Evolutionary conservation across 176 grass and related monocot species (phyloP).

Genomic region (Miscanthus lutarioriparius): DNA sequence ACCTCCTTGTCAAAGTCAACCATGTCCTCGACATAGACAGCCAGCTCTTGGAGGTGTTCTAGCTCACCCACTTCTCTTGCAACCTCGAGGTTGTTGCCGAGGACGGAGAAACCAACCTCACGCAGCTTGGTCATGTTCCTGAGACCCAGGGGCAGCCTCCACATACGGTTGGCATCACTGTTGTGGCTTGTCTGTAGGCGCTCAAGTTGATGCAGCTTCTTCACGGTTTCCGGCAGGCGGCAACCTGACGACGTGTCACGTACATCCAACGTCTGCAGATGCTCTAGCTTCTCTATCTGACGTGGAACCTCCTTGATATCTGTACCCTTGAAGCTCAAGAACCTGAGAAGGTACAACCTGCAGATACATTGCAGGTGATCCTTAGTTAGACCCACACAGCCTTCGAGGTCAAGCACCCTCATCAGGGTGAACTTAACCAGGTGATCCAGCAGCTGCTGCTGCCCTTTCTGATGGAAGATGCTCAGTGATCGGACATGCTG

Average conservation of each 20-base stretch:
- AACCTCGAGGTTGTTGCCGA: neutral
- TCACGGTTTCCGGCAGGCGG: neutral
- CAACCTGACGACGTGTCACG: neutral
- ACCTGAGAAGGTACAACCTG: slow-evolving; percentile 1
- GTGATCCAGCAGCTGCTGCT: neutral
- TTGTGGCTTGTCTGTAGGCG: neutral
- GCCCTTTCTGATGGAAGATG: neutral
- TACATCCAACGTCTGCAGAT: slow-evolving; percentile 9
- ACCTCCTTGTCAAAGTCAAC: neutral
- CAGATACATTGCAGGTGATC: neutral
- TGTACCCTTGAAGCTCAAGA: neutral
- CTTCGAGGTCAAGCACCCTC: slow-evolving; percentile 17
- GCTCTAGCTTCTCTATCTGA: neutral
- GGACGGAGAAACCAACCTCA: neutral
- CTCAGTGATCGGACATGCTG: slow-evolving; percentile 10
- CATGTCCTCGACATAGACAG: neutral
- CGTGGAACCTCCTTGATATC: neutral
- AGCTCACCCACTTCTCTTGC: neutral
- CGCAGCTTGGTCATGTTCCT: slow-evolving; percentile 1
- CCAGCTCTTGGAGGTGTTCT: neutral
- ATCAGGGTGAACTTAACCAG: neutral
- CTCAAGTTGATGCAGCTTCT: neutral
- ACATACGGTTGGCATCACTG: neutral
- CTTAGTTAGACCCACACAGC: neutral
- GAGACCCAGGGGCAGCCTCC: neutral